phyloP scores from a whole-genome alignment of 257 asterid species.

The Scutellaria barbata region DNA sequence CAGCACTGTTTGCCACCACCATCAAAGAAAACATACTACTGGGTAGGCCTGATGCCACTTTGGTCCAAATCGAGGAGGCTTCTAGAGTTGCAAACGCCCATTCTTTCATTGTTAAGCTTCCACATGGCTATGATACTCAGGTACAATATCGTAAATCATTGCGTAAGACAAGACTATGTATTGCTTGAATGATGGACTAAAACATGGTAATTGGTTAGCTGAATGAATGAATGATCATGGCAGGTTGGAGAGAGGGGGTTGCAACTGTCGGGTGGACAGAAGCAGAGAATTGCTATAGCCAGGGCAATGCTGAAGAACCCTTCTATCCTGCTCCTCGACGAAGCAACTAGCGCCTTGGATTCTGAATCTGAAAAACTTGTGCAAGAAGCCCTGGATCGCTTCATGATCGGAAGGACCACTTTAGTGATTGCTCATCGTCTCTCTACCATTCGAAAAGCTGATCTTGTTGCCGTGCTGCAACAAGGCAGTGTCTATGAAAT shows the following conservation, averaged over 20 bases:
- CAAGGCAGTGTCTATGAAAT: conserved; percentile 64
- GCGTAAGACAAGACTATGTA: conserved; percentile 15
- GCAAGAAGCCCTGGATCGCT: conserved; percentile 89
- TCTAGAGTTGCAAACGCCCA: conserved; percentile 87
- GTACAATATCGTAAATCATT: conserved; percentile 24
- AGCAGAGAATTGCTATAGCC: conserved; percentile 90
- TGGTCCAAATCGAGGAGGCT: conserved; percentile 75
- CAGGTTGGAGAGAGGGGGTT: conserved; percentile 84
- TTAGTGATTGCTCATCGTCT: conserved; percentile 89
- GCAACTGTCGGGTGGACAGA: conserved; percentile 93
- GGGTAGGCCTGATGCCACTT: conserved; percentile 73
- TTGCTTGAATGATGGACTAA: no score
- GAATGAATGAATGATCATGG: neutral
- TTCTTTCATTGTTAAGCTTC: conserved; percentile 78
- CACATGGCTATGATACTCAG: conserved; percentile 86
- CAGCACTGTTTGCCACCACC: conserved; percentile 85
- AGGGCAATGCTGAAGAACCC: conserved; percentile 93
- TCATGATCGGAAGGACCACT: conserved; percentile 94
- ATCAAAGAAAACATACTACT: conserved; percentile 81
- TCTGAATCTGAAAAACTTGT: conserved; percentile 90
- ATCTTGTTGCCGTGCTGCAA: conserved; percentile 77
- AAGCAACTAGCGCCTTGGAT: conserved; percentile 91
- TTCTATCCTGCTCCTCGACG: conserved; percentile 75
- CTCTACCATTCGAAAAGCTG: conserved; percentile 86
- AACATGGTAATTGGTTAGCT: no score